Evolutionary conservation across 306 rosid species (phyloP).

Genomic region (Vicia villosa): DNA sequence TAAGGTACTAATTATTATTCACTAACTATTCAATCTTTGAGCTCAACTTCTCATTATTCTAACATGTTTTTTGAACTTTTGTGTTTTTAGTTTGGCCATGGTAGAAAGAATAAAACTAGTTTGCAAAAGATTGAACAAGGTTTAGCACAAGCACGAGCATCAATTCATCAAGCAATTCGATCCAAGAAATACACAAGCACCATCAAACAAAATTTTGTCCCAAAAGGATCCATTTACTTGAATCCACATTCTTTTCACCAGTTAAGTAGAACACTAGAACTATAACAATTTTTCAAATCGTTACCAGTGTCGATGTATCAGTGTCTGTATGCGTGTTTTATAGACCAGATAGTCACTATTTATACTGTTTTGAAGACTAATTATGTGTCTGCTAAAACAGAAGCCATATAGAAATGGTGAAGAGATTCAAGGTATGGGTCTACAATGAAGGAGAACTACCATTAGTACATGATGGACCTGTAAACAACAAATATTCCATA

Average conservation of each 20-base stretch:
- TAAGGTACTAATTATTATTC: slow-evolving; percentile 32
- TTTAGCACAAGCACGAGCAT: slow-evolving; percentile 33
- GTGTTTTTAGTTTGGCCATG: slow-evolving; percentile 27
- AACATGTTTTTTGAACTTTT: not conserved
- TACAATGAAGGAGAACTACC: slow-evolving; percentile 70
- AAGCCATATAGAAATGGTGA: slow-evolving; percentile 70
- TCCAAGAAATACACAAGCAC: slow-evolving; percentile 14
- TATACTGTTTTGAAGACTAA: not conserved
- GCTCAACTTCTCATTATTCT: not conserved
- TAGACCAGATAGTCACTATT: no score
- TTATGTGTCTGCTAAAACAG: slow-evolving; percentile 20
- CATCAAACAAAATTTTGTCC: slow-evolving; percentile 11
- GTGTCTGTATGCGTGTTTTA: no score
- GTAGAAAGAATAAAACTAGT: slow-evolving; percentile 22
- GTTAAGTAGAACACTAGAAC: slow-evolving; percentile 42
- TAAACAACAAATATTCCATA: slow-evolving; percentile 64
- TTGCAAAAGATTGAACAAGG: slow-evolving; percentile 42
- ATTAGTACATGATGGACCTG: slow-evolving; percentile 60
- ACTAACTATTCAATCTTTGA: not conserved
- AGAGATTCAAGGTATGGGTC: slow-evolving; percentile 62
- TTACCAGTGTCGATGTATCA: no score
- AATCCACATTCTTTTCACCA: slow-evolving; percentile 44
- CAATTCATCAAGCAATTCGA: slow-evolving; percentile 35
- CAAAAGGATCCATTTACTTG: slow-evolving; percentile 41
- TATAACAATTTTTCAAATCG: not conserved